These are phyloP conservation scores for Albatrellus ellisii DNA, from an alignment of 768 basidiomycete species.

Conservation along the genomic window DNA sequence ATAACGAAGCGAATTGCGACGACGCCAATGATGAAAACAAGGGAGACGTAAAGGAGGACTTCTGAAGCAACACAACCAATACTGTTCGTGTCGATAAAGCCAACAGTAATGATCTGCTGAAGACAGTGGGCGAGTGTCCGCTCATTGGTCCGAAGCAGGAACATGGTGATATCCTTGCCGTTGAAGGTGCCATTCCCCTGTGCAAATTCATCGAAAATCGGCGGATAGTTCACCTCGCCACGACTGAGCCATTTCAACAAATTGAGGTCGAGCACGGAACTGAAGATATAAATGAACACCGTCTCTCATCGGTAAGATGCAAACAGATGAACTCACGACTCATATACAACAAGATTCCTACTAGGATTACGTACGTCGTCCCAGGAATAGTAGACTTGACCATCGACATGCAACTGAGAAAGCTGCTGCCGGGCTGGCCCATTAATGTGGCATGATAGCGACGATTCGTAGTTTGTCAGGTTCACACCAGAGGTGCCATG, in stretches of 20 bases:
- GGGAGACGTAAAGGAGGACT: conserved; percentile 89
- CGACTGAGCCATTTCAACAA: conserved; percentile 77
- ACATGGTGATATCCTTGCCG: conserved; percentile 81
- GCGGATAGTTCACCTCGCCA: conserved; percentile 72
- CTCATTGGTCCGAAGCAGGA: conserved; percentile 60
- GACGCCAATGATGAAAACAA: conserved; percentile 95
- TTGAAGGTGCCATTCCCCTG: conserved; percentile 58
- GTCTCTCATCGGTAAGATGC: no score
- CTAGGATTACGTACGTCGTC: conserved; percentile 53
- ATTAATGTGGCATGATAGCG: conserved; percentile 63
- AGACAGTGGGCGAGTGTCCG: conserved; percentile 66
- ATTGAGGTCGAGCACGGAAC: conserved; percentile 78
- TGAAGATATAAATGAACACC: conserved; percentile 22
- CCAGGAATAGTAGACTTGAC: conserved; percentile 94
- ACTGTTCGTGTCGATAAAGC: conserved; percentile 87
- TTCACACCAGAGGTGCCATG: conserved; percentile 49
- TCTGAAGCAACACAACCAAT: conserved; percentile 95
- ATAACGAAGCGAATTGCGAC: conserved; percentile 90
- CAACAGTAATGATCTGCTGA: conserved; percentile 74
- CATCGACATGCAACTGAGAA: conserved; percentile 37
- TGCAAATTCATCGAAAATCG: conserved; percentile 71
- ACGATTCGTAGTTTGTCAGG: conserved; percentile 48
- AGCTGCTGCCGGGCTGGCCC: conserved; percentile 40
- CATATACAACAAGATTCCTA: conserved; percentile 87
- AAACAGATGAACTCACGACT: conserved; percentile 50